A percentile compares a stretch with the other conserved stretches of the same genome.
phyloP scores from a whole-genome alignment of 148 eudicot species.

The Cornus suecica region DNA sequence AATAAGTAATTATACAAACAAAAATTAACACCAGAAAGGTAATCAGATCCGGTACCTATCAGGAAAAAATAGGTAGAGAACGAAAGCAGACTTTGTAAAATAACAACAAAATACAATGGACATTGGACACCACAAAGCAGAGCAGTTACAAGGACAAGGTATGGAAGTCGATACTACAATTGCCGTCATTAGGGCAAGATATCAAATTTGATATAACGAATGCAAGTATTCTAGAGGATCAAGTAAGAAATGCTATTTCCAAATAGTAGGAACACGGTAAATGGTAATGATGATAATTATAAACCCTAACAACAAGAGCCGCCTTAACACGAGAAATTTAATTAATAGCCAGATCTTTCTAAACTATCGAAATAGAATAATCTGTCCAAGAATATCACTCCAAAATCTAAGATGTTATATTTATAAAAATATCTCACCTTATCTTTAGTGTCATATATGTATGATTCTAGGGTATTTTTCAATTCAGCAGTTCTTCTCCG shows the following conservation, averaged over 20 bases:
- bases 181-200: neutral
- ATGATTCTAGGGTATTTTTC: conserved; percentile 86
- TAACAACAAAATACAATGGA: neutral
- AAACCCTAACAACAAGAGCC: neutral
- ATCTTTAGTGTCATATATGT: conserved; percentile 80
- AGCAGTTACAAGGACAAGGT: neutral
- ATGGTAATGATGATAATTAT: neutral
- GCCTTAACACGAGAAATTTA: neutral
- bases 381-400: too few relatives aligned
- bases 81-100: neutral
- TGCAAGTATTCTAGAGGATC: neutral
- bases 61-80: neutral
- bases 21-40: too few relatives aligned
- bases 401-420: neutral
- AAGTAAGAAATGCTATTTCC: neutral
- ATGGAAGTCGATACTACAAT: neutral
- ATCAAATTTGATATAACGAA: too few relatives aligned
- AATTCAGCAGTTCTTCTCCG: conserved; percentile 85
- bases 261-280: neutral
- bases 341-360: neutral
- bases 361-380: neutral
- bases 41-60: neutral
- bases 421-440: conserved; percentile 50
- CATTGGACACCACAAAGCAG: neutral
- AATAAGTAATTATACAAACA: neutral